Evolutionary conservation across 192 early-diverging fungal genomes (phyloP), one percentile per base, ranked within the genome.

Genomic region (Coemansia sp.): DNA sequence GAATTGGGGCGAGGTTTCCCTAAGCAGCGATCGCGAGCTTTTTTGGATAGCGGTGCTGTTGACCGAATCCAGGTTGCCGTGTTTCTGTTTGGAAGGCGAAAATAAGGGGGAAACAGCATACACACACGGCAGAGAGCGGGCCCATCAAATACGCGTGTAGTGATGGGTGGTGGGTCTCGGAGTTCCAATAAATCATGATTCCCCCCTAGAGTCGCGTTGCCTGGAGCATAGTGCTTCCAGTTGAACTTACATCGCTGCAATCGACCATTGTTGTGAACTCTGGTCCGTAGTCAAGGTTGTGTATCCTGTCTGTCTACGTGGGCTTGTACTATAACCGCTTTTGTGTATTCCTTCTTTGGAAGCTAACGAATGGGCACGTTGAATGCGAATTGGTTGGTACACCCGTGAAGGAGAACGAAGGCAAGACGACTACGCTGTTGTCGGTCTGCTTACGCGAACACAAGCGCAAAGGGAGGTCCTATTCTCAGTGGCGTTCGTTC

Each of bases 161-260:
- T 17, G 23, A 10, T 20, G 6, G 36, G 15, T 17, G 55, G 8
- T n/a, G n/a, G 58, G 58, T 10, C 58, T 29, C 23, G 23, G 17
- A 44, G 41, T 30, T 41, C 58, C 42, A 61, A 31, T 31, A 41
- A 44, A 29, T 20, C 13, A 13, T 41, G 1, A 5, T 41, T 41
- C 38, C 17, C 5, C 38, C 38, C 13, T 17, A 17, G 14, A 11
- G 38, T 17, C 38, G 15, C 4, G 6, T 41, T 17, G 38, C 4
- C 25, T 48, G 20, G 45, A 8, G 45, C 3, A 6, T 48, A 6
- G 22, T 48, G 45, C 3, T 8, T 23, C 45, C 7, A 27, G 20
- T 1, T 28, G 41, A 27, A 59, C 74, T 77, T 64, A 77, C 68
- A 65, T 53, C 61, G 27, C 40, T 58, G 69, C 55, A 55, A 60